phyloP scores from a whole-genome alignment of 1,284 basidiomycete genomes.

The Austroboletus novae-zelandiae region DNA sequence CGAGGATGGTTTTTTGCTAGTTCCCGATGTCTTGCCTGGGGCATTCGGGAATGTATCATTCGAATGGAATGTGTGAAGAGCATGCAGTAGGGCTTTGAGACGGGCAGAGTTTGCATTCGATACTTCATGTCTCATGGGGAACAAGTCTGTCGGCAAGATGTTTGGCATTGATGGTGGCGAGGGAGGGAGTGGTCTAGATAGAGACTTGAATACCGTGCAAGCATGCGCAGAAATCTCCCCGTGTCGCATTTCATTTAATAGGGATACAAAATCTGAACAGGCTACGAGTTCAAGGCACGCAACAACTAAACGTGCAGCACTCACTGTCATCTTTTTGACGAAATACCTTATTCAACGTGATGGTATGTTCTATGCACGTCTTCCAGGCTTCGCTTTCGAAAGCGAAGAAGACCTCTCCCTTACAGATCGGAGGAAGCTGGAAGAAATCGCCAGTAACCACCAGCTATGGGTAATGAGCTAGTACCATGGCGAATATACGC shows the following conservation, averaged over 20 bases:
- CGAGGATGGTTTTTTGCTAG: too few species aligned
- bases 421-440: constrained; percentile 77
- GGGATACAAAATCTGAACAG: constrained; percentile 57
- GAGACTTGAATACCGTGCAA: constrained; percentile 40
- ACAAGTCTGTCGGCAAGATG: constrained; percentile 38
- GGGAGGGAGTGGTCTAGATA: constrained; percentile 39
- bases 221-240: constrained; percentile 42
- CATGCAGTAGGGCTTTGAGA: constrained; percentile 30
- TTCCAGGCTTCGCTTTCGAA: constrained; percentile 81
- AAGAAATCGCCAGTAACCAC: constrained; percentile 89
- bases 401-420: constrained; percentile 49
- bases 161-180: constrained; percentile 26
- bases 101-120: constrained; percentile 35
- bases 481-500: neutral
- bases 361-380: constrained; percentile 60
- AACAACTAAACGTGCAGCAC: constrained; percentile 6
- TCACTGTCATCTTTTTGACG: constrained; percentile 51
- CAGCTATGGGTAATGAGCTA: constrained; percentile 37
- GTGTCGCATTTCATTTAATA: constrained; percentile 70
- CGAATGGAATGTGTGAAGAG: constrained; percentile 27
- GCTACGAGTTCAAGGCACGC: neutral
- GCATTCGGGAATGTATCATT: constrained; percentile 32
- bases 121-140: constrained; percentile 37
- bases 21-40: neutral
- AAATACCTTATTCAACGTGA: constrained; percentile 78